Evolutionary conservation across 176 grass and related monocot species (phyloP), one percentile per base, ranked within the genome.

Genomic region (Carex kokanica): DNA sequence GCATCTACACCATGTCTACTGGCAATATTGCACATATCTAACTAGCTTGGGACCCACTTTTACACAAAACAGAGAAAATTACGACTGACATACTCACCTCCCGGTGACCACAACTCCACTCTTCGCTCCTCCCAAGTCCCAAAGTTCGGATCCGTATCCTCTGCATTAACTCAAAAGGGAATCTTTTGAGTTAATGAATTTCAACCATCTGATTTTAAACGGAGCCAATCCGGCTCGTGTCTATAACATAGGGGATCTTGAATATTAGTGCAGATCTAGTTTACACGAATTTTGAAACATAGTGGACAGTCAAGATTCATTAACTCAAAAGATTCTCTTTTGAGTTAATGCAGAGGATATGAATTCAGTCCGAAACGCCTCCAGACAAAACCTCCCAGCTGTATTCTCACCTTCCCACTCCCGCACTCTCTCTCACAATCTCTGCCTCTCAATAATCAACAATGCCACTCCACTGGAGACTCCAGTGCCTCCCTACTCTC

Each of bases 401-500:
- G 54, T 74, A 47, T 66, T 52, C 67, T 78, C 68, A 60, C 66
- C 66, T 63, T 25, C 58, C 15, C 61, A 53, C 52, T 74, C n/a
- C 14, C 38, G n/a, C 55, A 59, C 55, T 78, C 83, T 59, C 54
- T 64, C 71, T 59, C 55, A 7, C 29, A 12, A 2, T 20, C 41
- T 49, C 57, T 3, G 60, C 59, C 15, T 64, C 69, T 38, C 2
- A 68, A 25, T 29, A 82, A 45, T 68, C 49, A 40, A 70, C 85
- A 45, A 74, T 82, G 70, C 52, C 40, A 11, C 41, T 38, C 27
- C 52, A 69, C 74, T 84, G 84, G 86, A 89, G 85, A 63, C 87
- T 81, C 59, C 80, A 60, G 25, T 60, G n/a, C 2, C 18, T 78
- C 78, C 41, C 41, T 24, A 2, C 45, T 25, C 72, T 53, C 27